Evolutionary conservation across 768 basidiomycete genomes (phyloP), one percentile per base, ranked within the genome.

Genomic region (Coprinopsis cinerea): DNA sequence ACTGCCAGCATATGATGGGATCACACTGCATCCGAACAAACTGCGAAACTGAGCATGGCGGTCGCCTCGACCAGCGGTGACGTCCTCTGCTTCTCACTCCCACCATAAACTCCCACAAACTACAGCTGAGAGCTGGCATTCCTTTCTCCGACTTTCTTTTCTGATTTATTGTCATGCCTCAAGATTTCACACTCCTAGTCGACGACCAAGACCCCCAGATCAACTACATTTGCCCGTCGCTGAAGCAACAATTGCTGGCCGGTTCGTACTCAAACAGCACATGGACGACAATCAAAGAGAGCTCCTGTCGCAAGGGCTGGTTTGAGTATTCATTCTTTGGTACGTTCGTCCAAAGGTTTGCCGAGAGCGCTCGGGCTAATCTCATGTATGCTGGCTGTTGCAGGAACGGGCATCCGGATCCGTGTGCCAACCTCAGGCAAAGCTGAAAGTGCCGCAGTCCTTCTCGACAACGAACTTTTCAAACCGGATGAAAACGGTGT

Each of bases 271-370:
- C 63, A 52, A 68, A 67, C 52, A 64, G 67, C 51, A 70, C 70
- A 3, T 72, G 72, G 71, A 67, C 70, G 7, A 62, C 65, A 11
- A 63, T 67, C 28, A 55, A 61, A 18, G 59, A 58, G 43, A 53
- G 58, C 26, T 50, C 53, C 18, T 73, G 73, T 47, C 54, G 25
- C 22, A 57, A 61, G 43, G 71, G 68, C 30, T 73, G 70, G 71
- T 73, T 73, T 53, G 53, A 64, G 43, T 66, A 71, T 45, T 54
- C 57, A n/a, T 74, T 73, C 56, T 60, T 65, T 44, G 71, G 70
- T 71, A 49, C 32, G 61, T 44, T 24, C 17, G 22, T 18, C 34
- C 32, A 10, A 13, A 27, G 4, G n/a, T 9, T 24, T 18, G n/a
- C 15, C 17, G n/a, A n/a, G 32, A 41, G 48, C 35, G 52, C 20